Percentiles rank a stretch among this genome's conserved stretches.
Evolutionary conservation across 1,284 basidiomycete genomes (phyloP).

Genomic region (Ceratobasidium sp.): DNA sequence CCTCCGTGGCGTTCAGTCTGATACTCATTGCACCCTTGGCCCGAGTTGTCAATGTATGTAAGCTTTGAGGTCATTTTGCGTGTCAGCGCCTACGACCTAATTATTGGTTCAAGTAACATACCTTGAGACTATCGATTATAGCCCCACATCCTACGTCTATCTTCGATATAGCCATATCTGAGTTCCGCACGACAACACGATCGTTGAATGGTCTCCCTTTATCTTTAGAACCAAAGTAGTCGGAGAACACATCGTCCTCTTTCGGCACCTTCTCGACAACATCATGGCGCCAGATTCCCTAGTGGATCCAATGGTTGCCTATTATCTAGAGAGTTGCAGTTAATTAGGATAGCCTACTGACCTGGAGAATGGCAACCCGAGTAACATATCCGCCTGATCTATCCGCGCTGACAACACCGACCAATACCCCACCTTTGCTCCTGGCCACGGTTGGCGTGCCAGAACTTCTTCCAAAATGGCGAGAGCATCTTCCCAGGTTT

Average conservation of each 20-base stretch:
- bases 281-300: slow-evolving; percentile 10
- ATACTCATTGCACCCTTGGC: neutral
- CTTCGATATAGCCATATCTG: neutral
- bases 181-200: neutral
- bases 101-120: neutral
- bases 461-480: neutral
- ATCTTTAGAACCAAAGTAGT: neutral
- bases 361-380: neutral
- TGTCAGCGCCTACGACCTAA: neutral
- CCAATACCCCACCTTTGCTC: slow-evolving; percentile 11
- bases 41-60: neutral
- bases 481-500: slow-evolving; percentile 7
- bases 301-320: neutral
- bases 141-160: neutral
- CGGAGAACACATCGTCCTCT: neutral
- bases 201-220: slow-evolving; percentile 11
- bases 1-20: neutral
- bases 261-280: neutral
- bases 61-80: neutral
- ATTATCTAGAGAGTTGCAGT: no score
- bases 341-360: neutral
- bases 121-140: neutral
- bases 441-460: neutral
- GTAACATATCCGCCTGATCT: neutral
- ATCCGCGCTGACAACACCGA: neutral